Evolutionary conservation across 768 basidiomycete species (phyloP).

Genomic region (Leccinum pellstonianum): DNA sequence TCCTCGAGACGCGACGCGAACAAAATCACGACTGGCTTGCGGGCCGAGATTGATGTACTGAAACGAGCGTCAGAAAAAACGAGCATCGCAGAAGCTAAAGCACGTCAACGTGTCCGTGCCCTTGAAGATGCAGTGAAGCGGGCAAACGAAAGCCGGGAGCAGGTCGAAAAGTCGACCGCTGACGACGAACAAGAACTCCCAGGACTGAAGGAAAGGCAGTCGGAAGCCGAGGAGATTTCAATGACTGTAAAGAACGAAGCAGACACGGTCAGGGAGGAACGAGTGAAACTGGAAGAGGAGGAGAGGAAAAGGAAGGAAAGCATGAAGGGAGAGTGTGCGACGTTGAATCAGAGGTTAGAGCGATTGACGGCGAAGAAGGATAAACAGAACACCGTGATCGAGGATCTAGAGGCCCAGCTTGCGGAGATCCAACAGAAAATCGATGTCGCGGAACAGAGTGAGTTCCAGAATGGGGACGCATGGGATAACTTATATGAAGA

Average conservation of each 20-base stretch:
- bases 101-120: constrained; percentile 82
- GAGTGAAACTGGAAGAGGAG: constrained; percentile 48
- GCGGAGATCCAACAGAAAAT: constrained; percentile 60
- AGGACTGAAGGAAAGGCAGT: constrained; percentile 40
- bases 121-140: constrained; percentile 87
- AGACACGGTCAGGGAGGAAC: constrained; percentile 42
- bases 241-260: constrained; percentile 43
- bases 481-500: constrained; percentile 18
- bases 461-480: constrained; percentile 15
- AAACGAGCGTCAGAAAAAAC: constrained; percentile 84
- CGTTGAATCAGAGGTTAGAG: constrained; percentile 62
- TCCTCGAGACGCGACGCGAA: constrained; percentile 77
- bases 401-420: constrained; percentile 69
- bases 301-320: constrained; percentile 55
- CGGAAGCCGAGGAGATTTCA: constrained; percentile 42
- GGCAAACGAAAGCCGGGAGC: constrained; percentile 54
- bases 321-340: constrained; percentile 56
- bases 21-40: constrained; percentile 76
- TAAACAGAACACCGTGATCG: constrained; percentile 52
- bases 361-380: constrained; percentile 63
- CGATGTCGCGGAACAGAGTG: constrained; percentile 37
- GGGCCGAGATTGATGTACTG: constrained; percentile 80
- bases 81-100: constrained; percentile 68
- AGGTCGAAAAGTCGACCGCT: constrained; percentile 40
- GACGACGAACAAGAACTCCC: constrained; percentile 42